These are phyloP conservation scores for Hagleromyces aurorensis DNA, from an alignment of 805 yeast genomes.

Conservation along the genomic window DNA sequence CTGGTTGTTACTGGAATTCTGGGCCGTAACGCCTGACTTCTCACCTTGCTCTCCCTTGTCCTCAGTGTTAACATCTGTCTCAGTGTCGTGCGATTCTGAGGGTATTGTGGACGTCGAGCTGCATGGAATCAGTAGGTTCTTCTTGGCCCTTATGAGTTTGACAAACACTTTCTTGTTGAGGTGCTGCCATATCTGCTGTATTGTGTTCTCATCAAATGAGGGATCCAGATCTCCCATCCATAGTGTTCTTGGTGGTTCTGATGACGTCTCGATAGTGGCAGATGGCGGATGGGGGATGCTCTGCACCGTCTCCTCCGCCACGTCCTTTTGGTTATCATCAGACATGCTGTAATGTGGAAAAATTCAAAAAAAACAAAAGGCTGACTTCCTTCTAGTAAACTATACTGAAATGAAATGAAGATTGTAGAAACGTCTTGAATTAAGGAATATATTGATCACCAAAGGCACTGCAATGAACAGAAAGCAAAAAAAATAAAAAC, in stretches of 20 bases:
- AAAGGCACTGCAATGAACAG: too few species aligned
- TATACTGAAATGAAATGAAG: too few species aligned
- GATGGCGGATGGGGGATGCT: conserved; percentile 51
- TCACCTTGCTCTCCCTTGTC: conserved; percentile 1
- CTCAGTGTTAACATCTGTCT: conserved; percentile 1
- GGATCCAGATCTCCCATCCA: conserved; percentile 91
- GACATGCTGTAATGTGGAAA: too few species aligned
- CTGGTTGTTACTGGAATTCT: not conserved
- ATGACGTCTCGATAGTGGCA: conserved; percentile 39
- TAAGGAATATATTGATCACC: too few species aligned
- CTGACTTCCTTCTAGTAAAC: too few species aligned
- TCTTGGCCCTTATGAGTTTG: conserved; percentile 52
- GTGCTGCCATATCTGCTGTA: conserved; percentile 52
- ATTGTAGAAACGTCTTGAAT: too few species aligned
- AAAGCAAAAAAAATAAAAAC: too few species aligned
- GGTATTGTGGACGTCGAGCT: conserved; percentile 21
- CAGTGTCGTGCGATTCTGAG: too few species aligned
- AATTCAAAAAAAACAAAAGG: too few species aligned
- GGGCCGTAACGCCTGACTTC: not conserved
- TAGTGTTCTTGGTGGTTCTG: conserved; percentile 55
- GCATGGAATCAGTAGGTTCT: conserved; percentile 29
- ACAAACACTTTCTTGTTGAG: conserved; percentile 51
- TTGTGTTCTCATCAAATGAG: conserved; percentile 59
- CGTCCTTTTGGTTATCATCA: too few species aligned
- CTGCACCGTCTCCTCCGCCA: too few species aligned